Percentiles rank a stretch among this genome's conserved stretches.
phyloP scores from a whole-genome alignment of 176 grass and related monocot genomes.

The Aegilops longissima region DNA sequence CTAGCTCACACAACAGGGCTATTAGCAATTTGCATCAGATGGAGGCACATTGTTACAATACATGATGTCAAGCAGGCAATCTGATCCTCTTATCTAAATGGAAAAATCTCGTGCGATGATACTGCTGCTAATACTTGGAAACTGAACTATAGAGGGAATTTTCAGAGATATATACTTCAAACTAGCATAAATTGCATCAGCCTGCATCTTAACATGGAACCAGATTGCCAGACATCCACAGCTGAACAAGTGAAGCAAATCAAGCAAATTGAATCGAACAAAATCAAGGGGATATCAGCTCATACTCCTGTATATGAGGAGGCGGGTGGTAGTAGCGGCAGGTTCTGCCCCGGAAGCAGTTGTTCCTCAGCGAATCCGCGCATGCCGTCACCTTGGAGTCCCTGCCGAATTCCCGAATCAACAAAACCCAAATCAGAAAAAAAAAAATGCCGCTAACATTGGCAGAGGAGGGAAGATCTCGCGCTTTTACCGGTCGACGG shows the following conservation, averaged over 20 bases:
- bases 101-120: not conserved
- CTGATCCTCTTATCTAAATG: not conserved
- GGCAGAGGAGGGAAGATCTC: not conserved
- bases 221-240: not conserved
- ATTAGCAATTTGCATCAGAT: not conserved
- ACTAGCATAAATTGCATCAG: not conserved
- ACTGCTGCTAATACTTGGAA: not conserved
- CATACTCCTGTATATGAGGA: constrained; percentile 68
- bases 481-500: constrained; percentile 50
- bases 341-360: constrained; percentile 53
- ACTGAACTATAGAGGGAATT: not conserved
- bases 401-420: constrained; percentile 32
- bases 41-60: constrained; percentile 4
- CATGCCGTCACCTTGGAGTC: constrained; percentile 84
- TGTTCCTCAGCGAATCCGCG: constrained; percentile 61
- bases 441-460: not conserved
- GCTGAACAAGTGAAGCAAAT: not conserved
- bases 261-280: constrained; percentile 7
- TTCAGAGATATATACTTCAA: not conserved
- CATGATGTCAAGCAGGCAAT: not conserved
- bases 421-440: constrained; percentile 23
- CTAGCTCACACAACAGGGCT: not conserved
- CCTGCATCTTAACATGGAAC: not conserved
- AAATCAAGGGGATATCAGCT: not conserved
- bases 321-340: constrained; percentile 80